These are phyloP conservation scores for Botryotinia narcissicola DNA, from an alignment of 2,329 filamentous ascomycete species.

Conservation along the genomic window DNA sequence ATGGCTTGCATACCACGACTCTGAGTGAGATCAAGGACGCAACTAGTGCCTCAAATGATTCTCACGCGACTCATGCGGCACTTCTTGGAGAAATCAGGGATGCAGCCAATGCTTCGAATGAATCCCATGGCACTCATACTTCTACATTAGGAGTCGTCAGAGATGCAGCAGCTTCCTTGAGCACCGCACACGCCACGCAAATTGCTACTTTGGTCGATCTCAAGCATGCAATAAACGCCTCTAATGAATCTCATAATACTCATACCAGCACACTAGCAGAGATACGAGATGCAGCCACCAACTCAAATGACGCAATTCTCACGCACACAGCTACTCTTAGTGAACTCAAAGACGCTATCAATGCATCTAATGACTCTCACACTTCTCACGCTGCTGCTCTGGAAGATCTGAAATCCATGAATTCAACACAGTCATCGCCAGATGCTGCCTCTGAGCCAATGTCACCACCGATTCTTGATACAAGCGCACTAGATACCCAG, in stretches of 20 bases:
- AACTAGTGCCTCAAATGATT: conserved; percentile 17
- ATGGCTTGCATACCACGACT: conserved; percentile 26
- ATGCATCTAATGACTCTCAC: conserved; percentile 20
- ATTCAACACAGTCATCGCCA: not conserved
- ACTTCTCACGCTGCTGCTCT: conserved; percentile 23
- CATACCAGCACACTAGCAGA: conserved; percentile 25
- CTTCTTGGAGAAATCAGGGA: conserved; percentile 28
- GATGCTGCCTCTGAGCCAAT: not conserved
- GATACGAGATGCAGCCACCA: conserved; percentile 26
- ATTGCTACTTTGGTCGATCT: conserved; percentile 20
- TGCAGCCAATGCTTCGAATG: conserved; percentile 21
- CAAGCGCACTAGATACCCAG: conserved; percentile 10
- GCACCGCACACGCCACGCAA: conserved; percentile 20
- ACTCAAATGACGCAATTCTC: conserved; percentile 23
- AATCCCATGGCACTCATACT: conserved; percentile 24
- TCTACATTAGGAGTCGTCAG: conserved; percentile 21
- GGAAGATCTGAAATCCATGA: conserved; percentile 21
- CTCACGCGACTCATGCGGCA: conserved; percentile 20
- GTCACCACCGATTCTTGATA: not conserved
- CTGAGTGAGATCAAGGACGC: conserved; percentile 22
- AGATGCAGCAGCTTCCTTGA: conserved; percentile 13
- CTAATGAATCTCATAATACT: conserved; percentile 23
- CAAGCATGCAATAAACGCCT: not conserved
- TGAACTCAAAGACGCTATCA: conserved; percentile 24
- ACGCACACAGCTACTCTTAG: conserved; percentile 27